These are phyloP conservation scores for Trichoderma sp. DNA, from an alignment of 2,329 filamentous ascomycete genomes.

Conservation along the genomic window DNA sequence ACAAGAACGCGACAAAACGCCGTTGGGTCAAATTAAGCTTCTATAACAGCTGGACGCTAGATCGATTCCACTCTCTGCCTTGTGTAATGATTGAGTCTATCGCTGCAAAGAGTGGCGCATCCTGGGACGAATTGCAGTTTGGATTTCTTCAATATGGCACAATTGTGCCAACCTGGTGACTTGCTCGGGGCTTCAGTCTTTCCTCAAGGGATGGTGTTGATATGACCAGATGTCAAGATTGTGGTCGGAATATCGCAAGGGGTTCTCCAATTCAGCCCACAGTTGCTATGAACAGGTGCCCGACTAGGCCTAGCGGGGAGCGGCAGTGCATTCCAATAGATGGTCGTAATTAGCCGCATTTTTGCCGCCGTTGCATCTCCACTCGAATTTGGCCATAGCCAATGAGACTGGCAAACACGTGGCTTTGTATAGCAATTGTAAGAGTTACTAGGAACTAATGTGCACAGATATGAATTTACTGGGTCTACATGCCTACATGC, in stretches of 20 bases:
- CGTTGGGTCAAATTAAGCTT: not conserved
- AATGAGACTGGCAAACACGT: not conserved
- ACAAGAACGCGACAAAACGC: not conserved
- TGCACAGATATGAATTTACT: not conserved
- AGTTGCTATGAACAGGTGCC: not conserved
- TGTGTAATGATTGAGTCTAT: not conserved
- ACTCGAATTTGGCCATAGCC: not conserved
- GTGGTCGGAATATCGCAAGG: not conserved
- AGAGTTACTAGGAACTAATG: not conserved
- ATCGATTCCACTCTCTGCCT: not conserved
- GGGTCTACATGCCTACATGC: too few relatives aligned
- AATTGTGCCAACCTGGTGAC: not conserved
- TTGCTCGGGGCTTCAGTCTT: not conserved
- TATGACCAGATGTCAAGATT: not conserved
- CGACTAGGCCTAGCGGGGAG: not conserved
- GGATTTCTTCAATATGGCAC: not conserved
- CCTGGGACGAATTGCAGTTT: not conserved
- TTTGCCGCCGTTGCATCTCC: conserved; percentile 1
- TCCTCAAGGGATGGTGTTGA: not conserved
- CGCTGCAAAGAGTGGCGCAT: not conserved
- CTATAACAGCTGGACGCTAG: not conserved
- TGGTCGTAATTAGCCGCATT: not conserved
- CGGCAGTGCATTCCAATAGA: conserved; percentile 8
- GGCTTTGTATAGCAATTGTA: not conserved
- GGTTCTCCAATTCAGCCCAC: not conserved